Evolutionary conservation across 75 land plant genomes (phyloP).

Genomic region (Chamaecyparis obtusa): DNA sequence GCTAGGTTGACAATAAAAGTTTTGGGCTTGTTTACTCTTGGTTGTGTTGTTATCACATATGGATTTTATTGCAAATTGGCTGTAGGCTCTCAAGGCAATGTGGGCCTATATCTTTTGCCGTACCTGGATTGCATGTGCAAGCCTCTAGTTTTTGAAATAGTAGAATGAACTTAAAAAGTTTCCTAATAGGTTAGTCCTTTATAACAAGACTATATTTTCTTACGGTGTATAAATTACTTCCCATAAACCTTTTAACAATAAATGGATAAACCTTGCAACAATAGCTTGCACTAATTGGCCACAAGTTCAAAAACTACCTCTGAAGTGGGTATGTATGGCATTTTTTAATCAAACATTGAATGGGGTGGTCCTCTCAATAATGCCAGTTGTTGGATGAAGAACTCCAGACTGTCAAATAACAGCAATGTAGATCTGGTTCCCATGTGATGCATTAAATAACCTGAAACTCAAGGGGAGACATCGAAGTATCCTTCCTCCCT

Average conservation of each 20-base stretch:
- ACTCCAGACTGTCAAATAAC: background rate
- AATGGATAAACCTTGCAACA: background rate
- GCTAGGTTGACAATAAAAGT: background rate
- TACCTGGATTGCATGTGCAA: background rate
- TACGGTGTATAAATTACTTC: background rate
- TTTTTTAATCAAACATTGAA: background rate
- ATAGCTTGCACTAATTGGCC: background rate
- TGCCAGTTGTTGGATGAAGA: conserved; percentile 1
- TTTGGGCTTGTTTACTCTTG: background rate
- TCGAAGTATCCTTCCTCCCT: background rate
- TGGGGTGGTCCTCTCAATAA: background rate
- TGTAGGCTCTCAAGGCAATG: background rate
- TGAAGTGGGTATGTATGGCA: background rate
- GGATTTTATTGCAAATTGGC: background rate
- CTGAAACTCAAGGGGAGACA: conserved; percentile 2
- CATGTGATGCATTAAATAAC: conserved; percentile 7
- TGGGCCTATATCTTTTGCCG: background rate
- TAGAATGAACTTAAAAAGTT: background rate
- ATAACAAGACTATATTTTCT: too few relatives aligned
- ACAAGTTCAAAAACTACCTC: background rate
- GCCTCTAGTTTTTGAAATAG: background rate
- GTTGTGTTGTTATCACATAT: background rate
- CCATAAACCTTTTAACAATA: background rate
- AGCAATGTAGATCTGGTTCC: background rate
- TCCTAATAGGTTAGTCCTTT: background rate